Evolutionary conservation across 192 early-diverging fungal species (phyloP).

Genomic region (Backusella mclennaniae): DNA sequence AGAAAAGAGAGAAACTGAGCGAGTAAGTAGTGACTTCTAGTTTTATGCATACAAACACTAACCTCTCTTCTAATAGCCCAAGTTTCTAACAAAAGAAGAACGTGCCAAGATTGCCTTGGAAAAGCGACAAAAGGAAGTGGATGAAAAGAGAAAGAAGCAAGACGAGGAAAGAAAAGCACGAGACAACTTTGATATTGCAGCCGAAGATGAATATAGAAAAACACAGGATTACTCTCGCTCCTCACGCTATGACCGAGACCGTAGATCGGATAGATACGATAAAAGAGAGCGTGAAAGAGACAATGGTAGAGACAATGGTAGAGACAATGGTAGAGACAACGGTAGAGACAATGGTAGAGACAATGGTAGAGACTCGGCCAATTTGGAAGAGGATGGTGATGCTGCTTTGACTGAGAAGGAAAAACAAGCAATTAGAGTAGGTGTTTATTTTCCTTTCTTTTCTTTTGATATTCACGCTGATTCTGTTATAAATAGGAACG

Average conservation of each 20-base stretch:
- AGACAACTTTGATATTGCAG: constrained; percentile 53
- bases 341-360: too few relatives aligned
- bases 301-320: not conserved
- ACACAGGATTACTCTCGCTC: constrained; percentile 39
- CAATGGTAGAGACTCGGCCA: not conserved
- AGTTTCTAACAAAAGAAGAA: constrained; percentile 91
- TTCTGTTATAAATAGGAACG: constrained; percentile 49
- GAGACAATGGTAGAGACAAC: too few relatives aligned
- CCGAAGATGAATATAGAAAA: constrained; percentile 34
- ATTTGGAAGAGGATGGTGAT: not conserved
- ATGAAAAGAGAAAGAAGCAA: constrained; percentile 59
- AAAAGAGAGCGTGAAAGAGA: constrained; percentile 13
- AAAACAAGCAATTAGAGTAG: constrained; percentile 42
- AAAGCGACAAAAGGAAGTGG: constrained; percentile 76
- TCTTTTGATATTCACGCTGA: not conserved
- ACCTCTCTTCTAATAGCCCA: constrained; percentile 46
- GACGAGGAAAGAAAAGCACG: constrained; percentile 61
- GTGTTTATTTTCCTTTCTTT: not conserved
- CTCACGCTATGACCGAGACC: constrained; percentile 34
- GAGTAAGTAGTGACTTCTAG: constrained; percentile 32
- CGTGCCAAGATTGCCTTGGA: constrained; percentile 85
- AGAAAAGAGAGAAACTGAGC: constrained; percentile 61
- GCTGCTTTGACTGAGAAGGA: constrained; percentile 37
- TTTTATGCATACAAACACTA: not conserved
- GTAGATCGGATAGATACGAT: constrained; percentile 19